Percentiles rank a stretch among this genome's conserved stretches.
Evolutionary conservation across 768 basidiomycete genomes (phyloP).

Genomic region (Lactarius sp.): DNA sequence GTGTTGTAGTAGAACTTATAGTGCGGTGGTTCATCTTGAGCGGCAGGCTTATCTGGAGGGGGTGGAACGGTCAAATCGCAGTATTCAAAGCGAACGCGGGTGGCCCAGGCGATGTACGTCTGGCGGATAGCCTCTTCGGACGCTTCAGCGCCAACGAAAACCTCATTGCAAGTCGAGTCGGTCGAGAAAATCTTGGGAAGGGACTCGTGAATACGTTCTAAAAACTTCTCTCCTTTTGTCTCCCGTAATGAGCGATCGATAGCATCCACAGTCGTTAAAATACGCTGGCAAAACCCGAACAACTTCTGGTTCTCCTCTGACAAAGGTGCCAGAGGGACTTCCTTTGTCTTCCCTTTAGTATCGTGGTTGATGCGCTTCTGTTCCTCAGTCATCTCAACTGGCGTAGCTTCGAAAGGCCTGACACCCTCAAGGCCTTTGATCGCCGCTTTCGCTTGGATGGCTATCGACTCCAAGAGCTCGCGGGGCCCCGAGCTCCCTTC

Average conservation of each 20-base stretch:
- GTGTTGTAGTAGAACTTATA: constrained; percentile 81
- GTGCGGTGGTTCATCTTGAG: constrained; percentile 55
- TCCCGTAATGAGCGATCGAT: constrained; percentile 87
- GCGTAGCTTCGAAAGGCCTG: constrained; percentile 41
- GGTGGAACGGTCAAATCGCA: constrained; percentile 68
- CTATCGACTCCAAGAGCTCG: constrained; percentile 86
- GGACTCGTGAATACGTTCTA: constrained; percentile 67
- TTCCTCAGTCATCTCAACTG: constrained; percentile 80
- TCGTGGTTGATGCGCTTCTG: constrained; percentile 79
- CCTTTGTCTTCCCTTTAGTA: constrained; percentile 63
- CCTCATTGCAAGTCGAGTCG: constrained; percentile 34
- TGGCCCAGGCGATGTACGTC: constrained; percentile 83
- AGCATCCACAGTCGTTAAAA: constrained; percentile 72
- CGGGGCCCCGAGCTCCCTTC: constrained; percentile 90
- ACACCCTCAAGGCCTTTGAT: constrained; percentile 77
- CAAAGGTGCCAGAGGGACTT: constrained; percentile 37
- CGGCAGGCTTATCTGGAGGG: constrained; percentile 30
- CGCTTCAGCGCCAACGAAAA: constrained; percentile 45
- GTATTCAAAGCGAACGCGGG: constrained; percentile 79
- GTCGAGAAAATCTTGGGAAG: constrained; percentile 68
- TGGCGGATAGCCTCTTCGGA: constrained; percentile 65
- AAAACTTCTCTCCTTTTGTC: constrained; percentile 84
- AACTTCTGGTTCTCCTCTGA: constrained; percentile 78
- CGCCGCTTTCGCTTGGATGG: constrained; percentile 89
- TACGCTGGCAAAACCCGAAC: constrained; percentile 77